Conservation (phyloP, 192 early-diverging fungal species). For the Gaertneriomyces semiglobifer region DNA sequence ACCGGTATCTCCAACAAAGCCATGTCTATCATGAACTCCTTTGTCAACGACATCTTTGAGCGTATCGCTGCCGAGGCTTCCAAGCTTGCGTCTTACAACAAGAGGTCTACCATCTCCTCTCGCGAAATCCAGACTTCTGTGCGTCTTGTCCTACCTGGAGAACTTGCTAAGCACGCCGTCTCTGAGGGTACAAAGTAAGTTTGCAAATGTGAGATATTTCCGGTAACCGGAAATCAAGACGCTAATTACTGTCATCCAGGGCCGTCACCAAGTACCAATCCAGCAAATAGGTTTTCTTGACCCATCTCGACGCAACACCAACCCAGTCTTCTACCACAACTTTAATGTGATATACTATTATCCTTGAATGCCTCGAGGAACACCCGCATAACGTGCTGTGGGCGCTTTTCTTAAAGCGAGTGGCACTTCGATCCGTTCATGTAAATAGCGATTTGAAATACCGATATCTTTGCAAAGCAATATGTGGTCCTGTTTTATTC, state of each 20-base stretch:
- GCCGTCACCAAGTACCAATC: conserved; percentile 94
- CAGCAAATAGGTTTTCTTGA: conserved; percentile 40
- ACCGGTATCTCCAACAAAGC: conserved; percentile 97
- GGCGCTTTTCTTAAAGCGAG: no score
- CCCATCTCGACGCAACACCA: no score
- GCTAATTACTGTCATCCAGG: conserved; percentile 31
- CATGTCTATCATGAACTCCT: conserved; percentile 96
- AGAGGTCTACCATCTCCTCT: conserved; percentile 88
- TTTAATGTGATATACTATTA: no score
- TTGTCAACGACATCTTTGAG: conserved; percentile 97
- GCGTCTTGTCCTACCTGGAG: conserved; percentile 76
- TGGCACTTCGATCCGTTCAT: no score
- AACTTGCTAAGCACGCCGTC: conserved; percentile 92
- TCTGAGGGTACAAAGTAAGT: conserved; percentile 81
- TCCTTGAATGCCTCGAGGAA: no score
- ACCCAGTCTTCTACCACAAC: no score
- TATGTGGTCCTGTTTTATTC: no score
- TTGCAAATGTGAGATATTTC: neutral
- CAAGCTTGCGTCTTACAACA: conserved; percentile 85
- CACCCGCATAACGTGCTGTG: no score
- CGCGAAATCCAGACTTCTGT: conserved; percentile 87
- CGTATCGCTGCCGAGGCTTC: conserved; percentile 71
- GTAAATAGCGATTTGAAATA: no score
- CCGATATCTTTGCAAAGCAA: no score
- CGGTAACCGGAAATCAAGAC: neutral